A percentile compares a stretch with the other conserved stretches of the same genome.
These are phyloP conservation scores for Didymosphaeria variabile DNA, from an alignment of 2,329 filamentous ascomycete species.

Conservation along the genomic window DNA sequence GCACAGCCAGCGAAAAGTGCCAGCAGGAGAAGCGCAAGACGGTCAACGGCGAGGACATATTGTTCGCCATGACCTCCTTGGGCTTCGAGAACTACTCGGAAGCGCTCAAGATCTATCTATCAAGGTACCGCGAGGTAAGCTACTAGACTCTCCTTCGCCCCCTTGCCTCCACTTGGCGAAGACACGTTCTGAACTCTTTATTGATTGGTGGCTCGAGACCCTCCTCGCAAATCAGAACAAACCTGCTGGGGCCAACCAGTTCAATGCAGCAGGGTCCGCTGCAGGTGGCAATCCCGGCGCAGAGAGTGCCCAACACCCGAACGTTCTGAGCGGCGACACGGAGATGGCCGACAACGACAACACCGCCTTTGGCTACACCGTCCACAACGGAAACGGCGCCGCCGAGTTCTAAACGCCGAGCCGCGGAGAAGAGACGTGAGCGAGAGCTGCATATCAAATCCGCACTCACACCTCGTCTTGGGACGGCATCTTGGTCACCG, in stretches of 20 bases:
- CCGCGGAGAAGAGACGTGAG: slow-evolving; percentile 28
- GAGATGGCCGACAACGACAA: slow-evolving; percentile 54
- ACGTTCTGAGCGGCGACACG: slow-evolving; percentile 54
- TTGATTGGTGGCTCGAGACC: slow-evolving; percentile 70
- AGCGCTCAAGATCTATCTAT: slow-evolving; percentile 96
- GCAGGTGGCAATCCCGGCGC: slow-evolving; percentile 42
- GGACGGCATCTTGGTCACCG: slow-evolving; percentile 31
- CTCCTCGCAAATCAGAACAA: slow-evolving; percentile 77
- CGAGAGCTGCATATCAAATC: slow-evolving; percentile 18
- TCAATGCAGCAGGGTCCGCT: slow-evolving; percentile 46
- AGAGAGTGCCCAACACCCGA: slow-evolving; percentile 52
- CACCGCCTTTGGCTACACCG: slow-evolving; percentile 53
- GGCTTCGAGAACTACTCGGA: slow-evolving; percentile 99
- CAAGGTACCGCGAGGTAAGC: slow-evolving; percentile 96
- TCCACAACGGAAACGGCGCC: slow-evolving; percentile 53
- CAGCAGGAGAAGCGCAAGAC: slow-evolving; percentile 99
- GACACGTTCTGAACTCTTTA: slow-evolving; percentile 60
- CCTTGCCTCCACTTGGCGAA: slow-evolving; percentile 50
- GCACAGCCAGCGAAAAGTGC: slow-evolving; percentile 93
- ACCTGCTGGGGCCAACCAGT: slow-evolving; percentile 56
- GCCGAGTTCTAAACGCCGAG: slow-evolving; percentile 48
- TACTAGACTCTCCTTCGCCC: slow-evolving; percentile 40
- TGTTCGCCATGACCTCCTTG: slow-evolving; percentile 98
- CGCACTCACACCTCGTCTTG: slow-evolving; percentile 17
- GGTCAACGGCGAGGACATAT: slow-evolving; percentile 97